These are phyloP conservation scores for Penicillium canariense DNA, from an alignment of 495 filamentous ascomycete species.

Conservation along the genomic window DNA sequence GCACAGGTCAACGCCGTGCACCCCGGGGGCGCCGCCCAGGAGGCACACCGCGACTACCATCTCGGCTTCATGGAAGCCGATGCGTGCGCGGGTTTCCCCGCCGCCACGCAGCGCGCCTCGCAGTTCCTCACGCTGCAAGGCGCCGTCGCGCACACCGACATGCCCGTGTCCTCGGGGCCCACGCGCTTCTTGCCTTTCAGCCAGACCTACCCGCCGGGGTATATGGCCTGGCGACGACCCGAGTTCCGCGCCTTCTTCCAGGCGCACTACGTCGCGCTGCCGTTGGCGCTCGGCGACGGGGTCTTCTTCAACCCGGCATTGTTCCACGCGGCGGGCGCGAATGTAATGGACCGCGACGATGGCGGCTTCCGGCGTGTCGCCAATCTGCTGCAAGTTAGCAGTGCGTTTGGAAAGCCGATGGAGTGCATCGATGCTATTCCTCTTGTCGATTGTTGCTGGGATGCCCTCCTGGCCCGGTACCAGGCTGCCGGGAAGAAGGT, in stretches of 20 bases:
- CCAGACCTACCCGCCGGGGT: conserved; percentile 51
- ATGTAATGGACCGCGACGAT: conserved; percentile 29
- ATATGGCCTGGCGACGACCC: conserved; percentile 45
- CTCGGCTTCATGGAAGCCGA: conserved; percentile 51
- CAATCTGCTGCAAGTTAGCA: conserved; percentile 54
- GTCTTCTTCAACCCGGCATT: conserved; percentile 57
- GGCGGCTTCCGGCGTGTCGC: conserved; percentile 45
- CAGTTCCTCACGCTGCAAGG: conserved; percentile 56
- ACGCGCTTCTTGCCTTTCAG: conserved; percentile 54
- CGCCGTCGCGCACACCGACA: conserved; percentile 54
- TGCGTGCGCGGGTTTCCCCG: conserved; percentile 37
- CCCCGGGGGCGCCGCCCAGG: conserved; percentile 50
- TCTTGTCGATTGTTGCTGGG: conserved; percentile 44
- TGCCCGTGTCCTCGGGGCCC: conserved; percentile 52
- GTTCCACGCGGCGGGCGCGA: conserved; percentile 56
- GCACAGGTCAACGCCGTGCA: conserved; percentile 57
- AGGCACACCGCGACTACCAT: conserved; percentile 56
- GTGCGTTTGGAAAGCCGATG: conserved; percentile 59
- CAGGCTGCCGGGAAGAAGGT: conserved; percentile 28
- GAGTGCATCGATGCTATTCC: conserved; percentile 49
- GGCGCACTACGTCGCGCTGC: conserved; percentile 43
- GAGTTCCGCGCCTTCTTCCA: conserved; percentile 51
- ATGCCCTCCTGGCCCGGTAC: conserved; percentile 31
- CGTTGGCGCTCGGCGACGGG: conserved; percentile 49
- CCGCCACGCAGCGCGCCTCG: conserved; percentile 40